phyloP scores from a whole-genome alignment of 2,329 filamentous ascomycete genomes.

The Penicillium crustosum region DNA sequence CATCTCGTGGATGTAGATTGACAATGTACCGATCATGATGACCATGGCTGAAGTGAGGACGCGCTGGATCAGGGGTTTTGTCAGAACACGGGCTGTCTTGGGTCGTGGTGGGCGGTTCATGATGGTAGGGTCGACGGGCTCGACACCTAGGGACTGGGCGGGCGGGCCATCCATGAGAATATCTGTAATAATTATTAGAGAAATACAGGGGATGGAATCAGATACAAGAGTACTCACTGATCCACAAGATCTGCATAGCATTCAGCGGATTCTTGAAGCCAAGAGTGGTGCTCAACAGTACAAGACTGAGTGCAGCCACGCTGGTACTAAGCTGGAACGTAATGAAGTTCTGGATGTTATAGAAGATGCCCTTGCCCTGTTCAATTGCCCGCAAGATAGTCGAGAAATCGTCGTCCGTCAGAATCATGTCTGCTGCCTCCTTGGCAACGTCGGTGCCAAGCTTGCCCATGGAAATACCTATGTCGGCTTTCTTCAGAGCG shows the following conservation, averaged over 20 bases:
- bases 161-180: slow-evolving; percentile 99
- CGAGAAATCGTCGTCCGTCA: slow-evolving; percentile 86
- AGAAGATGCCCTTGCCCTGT: slow-evolving; percentile 98
- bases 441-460: slow-evolving; percentile 97
- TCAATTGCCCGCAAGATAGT: slow-evolving; percentile 93
- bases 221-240: slow-evolving; percentile 67
- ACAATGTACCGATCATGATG: slow-evolving; percentile 89
- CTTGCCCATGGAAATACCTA: slow-evolving; percentile 94
- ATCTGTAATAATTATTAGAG: slow-evolving; percentile 57
- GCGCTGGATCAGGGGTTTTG: slow-evolving; percentile 73
- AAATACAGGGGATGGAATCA: not conserved
- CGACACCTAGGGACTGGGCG: slow-evolving; percentile 93
- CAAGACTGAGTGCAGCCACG: slow-evolving; percentile 85
- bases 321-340: slow-evolving; percentile 98
- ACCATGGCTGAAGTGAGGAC: slow-evolving; percentile 84
- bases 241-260: slow-evolving; percentile 99
- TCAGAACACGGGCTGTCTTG: slow-evolving; percentile 88
- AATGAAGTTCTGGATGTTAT: slow-evolving; percentile 99
- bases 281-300: slow-evolving; percentile 86
- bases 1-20: slow-evolving; percentile 92
- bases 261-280: slow-evolving; percentile 96
- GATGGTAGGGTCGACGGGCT: slow-evolving; percentile 88
- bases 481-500: slow-evolving; percentile 93
- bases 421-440: slow-evolving; percentile 84
- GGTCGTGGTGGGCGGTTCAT: slow-evolving; percentile 88